These are phyloP conservation scores for Verbena officinalis DNA, from an alignment of 257 asterid species.

Conservation along the genomic window DNA sequence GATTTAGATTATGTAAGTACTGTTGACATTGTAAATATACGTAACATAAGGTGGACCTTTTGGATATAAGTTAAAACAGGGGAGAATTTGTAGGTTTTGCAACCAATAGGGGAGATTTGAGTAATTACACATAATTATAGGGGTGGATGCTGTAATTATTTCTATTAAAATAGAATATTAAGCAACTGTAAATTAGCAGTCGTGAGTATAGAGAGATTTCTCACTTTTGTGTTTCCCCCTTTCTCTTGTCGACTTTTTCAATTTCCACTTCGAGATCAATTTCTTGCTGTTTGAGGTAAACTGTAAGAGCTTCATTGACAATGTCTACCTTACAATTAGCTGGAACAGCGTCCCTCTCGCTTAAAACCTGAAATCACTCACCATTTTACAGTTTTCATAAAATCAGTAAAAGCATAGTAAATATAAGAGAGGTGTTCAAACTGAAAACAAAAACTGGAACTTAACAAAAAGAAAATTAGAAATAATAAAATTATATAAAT, in stretches of 20 bases:
- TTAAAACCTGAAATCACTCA: constrained; percentile 49
- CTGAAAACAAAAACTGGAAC: not conserved
- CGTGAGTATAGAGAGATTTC: constrained; percentile 26
- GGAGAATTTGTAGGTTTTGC: no score
- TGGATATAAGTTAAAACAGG: no score
- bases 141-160: no score
- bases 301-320: constrained; percentile 65
- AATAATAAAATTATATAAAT: not conserved
- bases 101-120: no score
- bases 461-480: not conserved
- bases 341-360: constrained; percentile 64
- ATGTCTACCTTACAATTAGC: constrained; percentile 67
- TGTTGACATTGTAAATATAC: no score
- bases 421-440: not conserved
- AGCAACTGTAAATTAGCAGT: not conserved
- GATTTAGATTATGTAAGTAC: no score
- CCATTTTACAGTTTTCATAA: not conserved
- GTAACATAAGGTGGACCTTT: no score
- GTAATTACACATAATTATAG: no score
- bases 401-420: not conserved
- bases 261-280: constrained; percentile 69
- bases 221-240: constrained; percentile 79
- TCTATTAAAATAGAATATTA: not conserved
- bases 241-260: constrained; percentile 75
- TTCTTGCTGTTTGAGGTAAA: constrained; percentile 59